Evolutionary conservation across 2,329 filamentous ascomycete species (phyloP), one percentile per base, ranked within the genome.

Genomic region (Penicillium sp.): DNA sequence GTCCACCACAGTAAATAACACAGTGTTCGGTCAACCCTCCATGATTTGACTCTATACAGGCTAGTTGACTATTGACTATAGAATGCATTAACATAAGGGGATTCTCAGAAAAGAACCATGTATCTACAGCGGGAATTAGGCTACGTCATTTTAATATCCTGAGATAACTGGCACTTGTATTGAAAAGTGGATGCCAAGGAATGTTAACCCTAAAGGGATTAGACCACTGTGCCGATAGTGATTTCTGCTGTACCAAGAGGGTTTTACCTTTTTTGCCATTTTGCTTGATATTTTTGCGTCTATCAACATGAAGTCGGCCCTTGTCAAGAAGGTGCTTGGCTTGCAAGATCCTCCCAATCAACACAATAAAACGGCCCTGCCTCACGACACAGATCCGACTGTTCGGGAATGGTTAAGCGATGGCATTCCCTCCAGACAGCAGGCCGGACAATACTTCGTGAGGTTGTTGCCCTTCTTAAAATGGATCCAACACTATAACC

Each of bases 401-500:
- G 56, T 55, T 33, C 16, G 47, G 19, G 47, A 29, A 49, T 58
- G 56, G 56, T 38, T 58, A 5, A 47, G 34, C 33, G 52, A 46
- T 13, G n/a, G 46, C 15, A 27, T 55, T n/a, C 56, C 56, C 15
- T 50, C 56, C 10, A n/a, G 41, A 9, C n/a, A 19, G 8, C 46
- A 55, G 15, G 2, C 41, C 4, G 19, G 48, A 10, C 39, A 46
- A n/a, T 46, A 58, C n/a, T 51, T 55, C 3, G 16, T 50, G 36
- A 31, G 47, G 10, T 2, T 58, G 25, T 25, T 58, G 9, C 56
- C 56, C n/a, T 58, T 58, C 46, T 13, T 40, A 29, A 41, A 36
- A 25, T 58, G 56, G 56, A 50, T 58, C 16, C 39, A 41, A 31
- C 36, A 58, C n/a, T 58, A 58, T 43, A 58, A 58, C 36, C 6